Percentiles rank a stretch among this genome's conserved stretches.
Evolutionary conservation across 768 basidiomycete species (phyloP).

Genomic region (Daedaleopsis nitida): DNA sequence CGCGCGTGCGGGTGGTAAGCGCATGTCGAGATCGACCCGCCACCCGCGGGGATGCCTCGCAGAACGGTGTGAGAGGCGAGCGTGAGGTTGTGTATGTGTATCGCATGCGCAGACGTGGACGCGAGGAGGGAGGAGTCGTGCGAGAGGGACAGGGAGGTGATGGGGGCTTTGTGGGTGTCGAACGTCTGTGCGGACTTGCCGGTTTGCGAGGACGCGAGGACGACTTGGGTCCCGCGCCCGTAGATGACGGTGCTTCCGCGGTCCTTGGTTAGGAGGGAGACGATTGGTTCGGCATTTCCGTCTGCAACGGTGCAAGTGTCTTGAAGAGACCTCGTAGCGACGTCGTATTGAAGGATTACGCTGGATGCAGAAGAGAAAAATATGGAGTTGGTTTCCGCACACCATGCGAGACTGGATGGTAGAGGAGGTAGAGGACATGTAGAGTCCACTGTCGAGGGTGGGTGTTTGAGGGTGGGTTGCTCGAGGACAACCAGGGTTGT

Average conservation of each 20-base stretch:
- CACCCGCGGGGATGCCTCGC: slow-evolving; percentile 46
- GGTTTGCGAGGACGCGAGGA: slow-evolving; percentile 50
- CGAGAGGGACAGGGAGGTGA: slow-evolving; percentile 60
- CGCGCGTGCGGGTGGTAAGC: slow-evolving; percentile 65
- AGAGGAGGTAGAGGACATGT: slow-evolving; percentile 12
- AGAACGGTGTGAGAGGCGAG: slow-evolving; percentile 56
- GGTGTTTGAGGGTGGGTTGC: slow-evolving; percentile 46
- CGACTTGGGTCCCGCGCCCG: slow-evolving; percentile 45
- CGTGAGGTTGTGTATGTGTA: slow-evolving; percentile 62
- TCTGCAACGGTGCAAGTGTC: slow-evolving; percentile 35
- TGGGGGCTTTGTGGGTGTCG: slow-evolving; percentile 48
- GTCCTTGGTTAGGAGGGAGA: slow-evolving; percentile 37
- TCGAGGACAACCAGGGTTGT: slow-evolving; percentile 33
- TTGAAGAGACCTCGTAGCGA: slow-evolving; percentile 41
- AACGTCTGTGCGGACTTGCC: slow-evolving; percentile 50
- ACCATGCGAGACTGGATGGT: slow-evolving; percentile 53
- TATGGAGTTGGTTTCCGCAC: slow-evolving; percentile 54
- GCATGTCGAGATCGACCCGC: slow-evolving; percentile 43
- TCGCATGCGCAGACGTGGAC: slow-evolving; percentile 51
- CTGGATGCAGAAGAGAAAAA: slow-evolving; percentile 50
- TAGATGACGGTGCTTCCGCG: slow-evolving; percentile 48
- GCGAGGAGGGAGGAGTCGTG: slow-evolving; percentile 60
- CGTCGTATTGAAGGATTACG: slow-evolving; percentile 55
- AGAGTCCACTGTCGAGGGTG: slow-evolving; percentile 29
- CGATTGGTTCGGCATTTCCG: slow-evolving; percentile 29